Evolutionary conservation across 495 filamentous ascomycete species (phyloP), one percentile per base, ranked within the genome.

Genomic region (Aspergillus carlsbadensis): DNA sequence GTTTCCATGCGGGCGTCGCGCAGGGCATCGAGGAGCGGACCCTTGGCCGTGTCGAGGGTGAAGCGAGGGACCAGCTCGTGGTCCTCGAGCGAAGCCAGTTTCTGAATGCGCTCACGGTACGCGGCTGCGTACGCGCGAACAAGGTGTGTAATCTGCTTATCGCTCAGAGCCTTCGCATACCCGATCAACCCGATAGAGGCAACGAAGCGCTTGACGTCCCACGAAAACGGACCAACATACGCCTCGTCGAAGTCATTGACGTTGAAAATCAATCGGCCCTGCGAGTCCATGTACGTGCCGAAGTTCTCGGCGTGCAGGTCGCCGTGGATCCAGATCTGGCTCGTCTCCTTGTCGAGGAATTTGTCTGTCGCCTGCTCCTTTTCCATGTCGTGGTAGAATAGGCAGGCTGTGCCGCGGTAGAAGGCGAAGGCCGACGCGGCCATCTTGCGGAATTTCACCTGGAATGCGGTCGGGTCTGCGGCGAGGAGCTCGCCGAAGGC

Each of bases 211-310:
- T 56, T 56, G 22, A 61, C 42, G 22, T 61, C 58, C 52, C 52
- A 56, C n/a, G 40, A 46, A 18, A 61, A 61, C 31, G 58, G 58
- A 11, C 58, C 58, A 14, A 61, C 58, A 36, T 52, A 61, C 29
- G 58, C 58, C 34, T 61, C 58, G 46, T 61, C 58, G 13, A 61
- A 61, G 53, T 61, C 58, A 29, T 61, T 61, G 5, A 61, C 58
- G 47, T 61, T 56, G 46, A 61, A 61, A 46, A 61, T 51, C 13
- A 61, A 39, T 2, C 53, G 46, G 15, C 58, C 58, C 39, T 61
- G 20, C 0, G 58, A 56, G 33, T 61, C 53, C 58, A 61, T 61
- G 39, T 56, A 61, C 2, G 52, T 61, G 39, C 58, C 52, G 15
- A 61, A 61, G 53, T 61, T 61, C 34, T 61, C 58, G 2, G 58